These are phyloP conservation scores for Magnolia officinalis DNA, from an alignment of 164 flowering plant species.

Conservation along the genomic window DNA sequence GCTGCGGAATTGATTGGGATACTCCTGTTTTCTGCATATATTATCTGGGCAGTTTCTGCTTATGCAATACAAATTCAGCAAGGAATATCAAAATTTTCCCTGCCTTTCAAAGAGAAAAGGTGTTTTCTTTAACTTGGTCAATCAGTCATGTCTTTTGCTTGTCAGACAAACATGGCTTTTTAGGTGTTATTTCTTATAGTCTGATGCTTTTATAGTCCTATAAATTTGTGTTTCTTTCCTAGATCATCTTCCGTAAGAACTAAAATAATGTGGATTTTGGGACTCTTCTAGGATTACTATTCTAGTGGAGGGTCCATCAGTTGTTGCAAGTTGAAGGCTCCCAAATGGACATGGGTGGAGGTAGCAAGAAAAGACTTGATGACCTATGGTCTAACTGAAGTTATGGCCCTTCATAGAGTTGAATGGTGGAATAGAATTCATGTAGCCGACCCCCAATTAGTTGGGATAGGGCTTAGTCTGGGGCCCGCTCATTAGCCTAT, in stretches of 20 bases:
- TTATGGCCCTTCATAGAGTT: no score
- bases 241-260: neutral
- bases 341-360: no score
- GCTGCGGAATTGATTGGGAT: conserved; percentile 85
- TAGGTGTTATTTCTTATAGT: neutral
- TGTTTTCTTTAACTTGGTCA: conserved; percentile 11
- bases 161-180: neutral
- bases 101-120: conserved; percentile 27
- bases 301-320: no score
- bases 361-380: no score
- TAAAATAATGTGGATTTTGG: neutral
- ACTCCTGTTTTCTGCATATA: conserved; percentile 38
- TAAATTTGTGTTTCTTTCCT: neutral
- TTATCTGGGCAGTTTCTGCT: conserved; percentile 54
- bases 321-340: no score
- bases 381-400: no score
- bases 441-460: no score
- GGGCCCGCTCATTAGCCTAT: no score
- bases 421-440: no score
- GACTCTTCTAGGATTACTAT: neutral
- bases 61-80: conserved; percentile 30
- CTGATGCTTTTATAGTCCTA: neutral
- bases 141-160: neutral
- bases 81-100: conserved; percentile 12
- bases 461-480: no score